Evolutionary conservation across 2,329 filamentous ascomycete genomes (phyloP).

Genomic region (Zopfia rhizophila): DNA sequence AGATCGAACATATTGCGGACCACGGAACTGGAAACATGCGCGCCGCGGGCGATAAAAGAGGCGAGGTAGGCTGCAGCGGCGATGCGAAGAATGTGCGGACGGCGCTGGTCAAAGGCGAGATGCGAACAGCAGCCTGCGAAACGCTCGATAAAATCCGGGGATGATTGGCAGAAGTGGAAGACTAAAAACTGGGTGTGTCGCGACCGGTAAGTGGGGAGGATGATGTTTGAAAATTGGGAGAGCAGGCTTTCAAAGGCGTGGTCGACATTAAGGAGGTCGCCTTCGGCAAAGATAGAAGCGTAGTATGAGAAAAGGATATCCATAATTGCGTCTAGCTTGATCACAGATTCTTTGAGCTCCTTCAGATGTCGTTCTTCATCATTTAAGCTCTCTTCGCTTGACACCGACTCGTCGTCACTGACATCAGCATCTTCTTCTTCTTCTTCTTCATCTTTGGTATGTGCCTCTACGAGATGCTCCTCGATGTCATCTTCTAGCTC

Average conservation of each 20-base stretch:
- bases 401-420: constrained; percentile 76
- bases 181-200: constrained; percentile 95
- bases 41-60: constrained; percentile 91
- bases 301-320: constrained; percentile 90
- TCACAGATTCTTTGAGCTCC: constrained; percentile 80
- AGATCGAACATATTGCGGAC: constrained; percentile 86
- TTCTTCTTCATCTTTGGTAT: constrained; percentile 60
- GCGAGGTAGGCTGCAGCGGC: constrained; percentile 91
- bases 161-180: constrained; percentile 92
- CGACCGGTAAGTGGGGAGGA: constrained; percentile 90
- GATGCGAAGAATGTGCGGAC: constrained; percentile 77
- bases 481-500: constrained; percentile 91
- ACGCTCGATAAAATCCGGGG: constrained; percentile 79
- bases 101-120: constrained; percentile 72
- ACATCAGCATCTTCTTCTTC: constrained; percentile 62
- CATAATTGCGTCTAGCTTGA: constrained; percentile 91
- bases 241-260: constrained; percentile 82
- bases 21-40: constrained; percentile 77
- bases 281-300: constrained; percentile 74
- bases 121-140: constrained; percentile 83
- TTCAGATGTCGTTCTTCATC: constrained; percentile 71
- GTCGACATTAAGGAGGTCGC: constrained; percentile 72
- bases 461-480: constrained; percentile 73
- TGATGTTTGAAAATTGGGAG: constrained; percentile 85
- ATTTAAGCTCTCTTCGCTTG: constrained; percentile 70